Conservation (phyloP, 768 basidiomycete species). For the Cystofilobasidium capitatum region DNA sequence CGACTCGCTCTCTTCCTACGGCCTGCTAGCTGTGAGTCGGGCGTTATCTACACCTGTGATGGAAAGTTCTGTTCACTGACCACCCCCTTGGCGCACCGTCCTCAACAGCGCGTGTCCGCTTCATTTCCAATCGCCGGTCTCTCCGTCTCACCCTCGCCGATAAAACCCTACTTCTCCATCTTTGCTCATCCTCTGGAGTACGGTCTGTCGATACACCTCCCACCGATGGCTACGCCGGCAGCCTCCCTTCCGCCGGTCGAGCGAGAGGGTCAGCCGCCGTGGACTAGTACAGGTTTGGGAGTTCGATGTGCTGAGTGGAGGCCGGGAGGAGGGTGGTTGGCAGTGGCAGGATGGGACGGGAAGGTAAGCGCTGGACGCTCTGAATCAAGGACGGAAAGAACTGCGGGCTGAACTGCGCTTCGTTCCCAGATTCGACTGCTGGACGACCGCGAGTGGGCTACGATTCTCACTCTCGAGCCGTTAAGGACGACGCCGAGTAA, state of each 20-base stretch:
- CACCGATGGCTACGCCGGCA: conserved; percentile 55
- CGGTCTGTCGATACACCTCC: conserved; percentile 58
- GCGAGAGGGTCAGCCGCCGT: neutral
- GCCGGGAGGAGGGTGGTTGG: conserved; percentile 70
- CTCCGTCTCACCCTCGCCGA: conserved; percentile 65
- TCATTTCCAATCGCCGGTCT: conserved; percentile 63
- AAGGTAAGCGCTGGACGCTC: conserved; percentile 46
- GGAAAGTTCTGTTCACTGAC: neutral
- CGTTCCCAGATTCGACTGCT: conserved; percentile 58
- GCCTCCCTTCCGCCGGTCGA: conserved; percentile 57
- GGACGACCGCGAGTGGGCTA: conserved; percentile 65
- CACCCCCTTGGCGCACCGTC: conserved; percentile 18
- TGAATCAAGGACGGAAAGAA: neutral
- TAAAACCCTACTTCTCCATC: conserved; percentile 61
- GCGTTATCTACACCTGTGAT: neutral
- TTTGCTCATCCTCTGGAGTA: conserved; percentile 49
- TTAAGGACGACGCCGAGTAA: conserved; percentile 47
- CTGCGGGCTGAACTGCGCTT: conserved; percentile 18
- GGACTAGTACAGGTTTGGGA: conserved; percentile 66
- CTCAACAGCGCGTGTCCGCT: conserved; percentile 59
- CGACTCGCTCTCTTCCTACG: conserved; percentile 60
- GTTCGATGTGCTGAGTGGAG: conserved; percentile 74
- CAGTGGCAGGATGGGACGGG: conserved; percentile 80
- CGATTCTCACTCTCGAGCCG: conserved; percentile 53
- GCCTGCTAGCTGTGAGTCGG: conserved; percentile 56